These are phyloP conservation scores for Emergomyces pasteurianus DNA, from an alignment of 2,329 filamentous ascomycete species.

Conservation along the genomic window DNA sequence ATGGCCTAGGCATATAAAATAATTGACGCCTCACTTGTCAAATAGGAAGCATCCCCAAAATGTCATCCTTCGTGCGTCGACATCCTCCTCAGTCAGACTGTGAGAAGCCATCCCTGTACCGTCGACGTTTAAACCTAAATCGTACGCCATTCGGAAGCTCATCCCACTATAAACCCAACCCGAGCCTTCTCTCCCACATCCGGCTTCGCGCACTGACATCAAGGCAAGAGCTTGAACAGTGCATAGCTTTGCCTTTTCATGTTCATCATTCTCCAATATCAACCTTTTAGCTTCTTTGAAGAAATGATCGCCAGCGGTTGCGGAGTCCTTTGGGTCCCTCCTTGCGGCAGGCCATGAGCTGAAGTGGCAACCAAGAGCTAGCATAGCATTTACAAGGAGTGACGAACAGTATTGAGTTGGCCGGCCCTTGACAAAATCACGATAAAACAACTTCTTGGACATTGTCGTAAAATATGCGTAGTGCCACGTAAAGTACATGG, in stretches of 20 bases:
- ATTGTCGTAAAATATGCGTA: conserved; percentile 92
- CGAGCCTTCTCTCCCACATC: conserved; percentile 84
- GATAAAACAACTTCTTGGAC: conserved; percentile 74
- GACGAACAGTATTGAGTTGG: conserved; percentile 72
- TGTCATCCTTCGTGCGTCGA: conserved; percentile 79
- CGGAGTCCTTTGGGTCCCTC: conserved; percentile 57
- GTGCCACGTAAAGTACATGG: conserved; percentile 98
- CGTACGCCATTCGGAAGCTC: conserved; percentile 94
- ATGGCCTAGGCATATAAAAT: not conserved
- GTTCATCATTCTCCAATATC: conserved; percentile 83
- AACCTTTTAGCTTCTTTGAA: conserved; percentile 86
- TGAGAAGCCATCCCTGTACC: conserved; percentile 51
- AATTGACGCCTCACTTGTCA: conserved; percentile 56
- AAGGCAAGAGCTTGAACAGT: conserved; percentile 88
- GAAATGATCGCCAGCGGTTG: conserved; percentile 89
- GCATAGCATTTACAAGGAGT: conserved; percentile 83
- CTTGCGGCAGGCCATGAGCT: conserved; percentile 64
- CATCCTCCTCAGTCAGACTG: conserved; percentile 66
- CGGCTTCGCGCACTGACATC: conserved; percentile 94
- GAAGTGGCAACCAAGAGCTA: conserved; percentile 88
- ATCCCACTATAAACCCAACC: conserved; percentile 98
- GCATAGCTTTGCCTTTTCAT: conserved; percentile 74
- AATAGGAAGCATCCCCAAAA: conserved; percentile 99
- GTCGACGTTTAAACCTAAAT: conserved; percentile 83
- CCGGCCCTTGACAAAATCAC: conserved; percentile 65